phyloP scores from a whole-genome alignment of 2,329 filamentous ascomycete species.

The Pezicula neosporulosa region DNA sequence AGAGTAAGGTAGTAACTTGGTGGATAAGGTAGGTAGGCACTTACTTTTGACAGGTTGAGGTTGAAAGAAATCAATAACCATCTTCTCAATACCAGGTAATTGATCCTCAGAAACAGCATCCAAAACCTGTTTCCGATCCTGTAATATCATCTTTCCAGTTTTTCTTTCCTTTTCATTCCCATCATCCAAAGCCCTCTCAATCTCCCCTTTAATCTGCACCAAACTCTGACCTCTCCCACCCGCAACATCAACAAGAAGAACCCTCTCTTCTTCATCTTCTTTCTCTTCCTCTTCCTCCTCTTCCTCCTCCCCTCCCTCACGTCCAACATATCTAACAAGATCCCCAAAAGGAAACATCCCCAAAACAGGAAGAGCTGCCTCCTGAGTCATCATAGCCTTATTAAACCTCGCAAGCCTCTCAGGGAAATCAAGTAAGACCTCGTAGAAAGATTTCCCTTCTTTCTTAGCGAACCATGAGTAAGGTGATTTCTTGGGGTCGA shows the following conservation, averaged over 20 bases:
- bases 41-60: constrained; percentile 5
- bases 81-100: constrained; percentile 3
- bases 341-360: constrained; percentile 5
- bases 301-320: no score
- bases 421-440: constrained; percentile 20
- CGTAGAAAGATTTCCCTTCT: constrained; percentile 21
- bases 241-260: constrained; percentile 16
- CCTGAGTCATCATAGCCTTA: constrained; percentile 8
- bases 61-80: constrained; percentile 7
- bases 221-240: constrained; percentile 19
- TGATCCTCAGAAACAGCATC: constrained; percentile 3
- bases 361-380: constrained; percentile 3
- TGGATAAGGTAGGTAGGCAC: constrained; percentile 8
- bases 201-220: constrained; percentile 14
- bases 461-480: constrained; percentile 18
- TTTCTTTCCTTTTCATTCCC: not conserved
- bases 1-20: no score
- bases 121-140: constrained; percentile 5
- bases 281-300: not conserved
- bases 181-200: not conserved
- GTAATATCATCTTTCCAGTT: constrained; percentile 4
- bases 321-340: not conserved
- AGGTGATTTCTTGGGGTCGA: constrained; percentile 11
- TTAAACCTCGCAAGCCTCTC: constrained; percentile 22
- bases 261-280: constrained; percentile 1